These are phyloP conservation scores for sorghum (Sorghum bicolor) DNA, from an alignment of 176 grass and related monocot genomes.

Conservation along the genomic window DNA sequence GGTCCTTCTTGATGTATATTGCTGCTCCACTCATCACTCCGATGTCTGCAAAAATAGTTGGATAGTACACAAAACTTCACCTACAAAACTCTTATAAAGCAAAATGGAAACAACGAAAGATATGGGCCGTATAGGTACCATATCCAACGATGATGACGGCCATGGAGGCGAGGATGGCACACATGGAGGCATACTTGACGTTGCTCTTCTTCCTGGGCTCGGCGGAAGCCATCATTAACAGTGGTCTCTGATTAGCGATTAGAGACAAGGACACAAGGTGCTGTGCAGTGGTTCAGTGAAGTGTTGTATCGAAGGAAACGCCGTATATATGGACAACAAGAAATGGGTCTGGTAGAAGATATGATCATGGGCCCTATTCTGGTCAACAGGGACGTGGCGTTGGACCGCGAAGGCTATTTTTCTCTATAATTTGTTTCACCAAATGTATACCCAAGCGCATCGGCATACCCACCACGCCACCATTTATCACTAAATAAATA, in stretches of 20 bases:
- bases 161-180: constrained; percentile 65
- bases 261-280: neutral
- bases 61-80: neutral
- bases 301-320: neutral
- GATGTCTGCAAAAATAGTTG: constrained; percentile 26
- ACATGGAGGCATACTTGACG: constrained; percentile 43
- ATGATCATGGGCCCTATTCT: too few species aligned
- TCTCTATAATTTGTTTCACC: too few species aligned
- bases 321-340: neutral
- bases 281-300: neutral
- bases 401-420: too few species aligned
- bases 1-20: constrained; percentile 54
- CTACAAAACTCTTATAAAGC: neutral
- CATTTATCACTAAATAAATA: too few species aligned
- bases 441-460: too few species aligned
- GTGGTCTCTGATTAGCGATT: neutral
- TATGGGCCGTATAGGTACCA: constrained; percentile 19
- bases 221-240: neutral
- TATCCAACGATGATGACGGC: constrained; percentile 61
- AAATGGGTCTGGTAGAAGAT: too few species aligned
- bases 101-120: neutral
- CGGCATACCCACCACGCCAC: too few species aligned
- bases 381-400: too few species aligned
- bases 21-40: constrained; percentile 73
- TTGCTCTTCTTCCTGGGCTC: constrained; percentile 27